Conservation (phyloP, 2,329 filamentous ascomycete genomes). For the Cladophialophora psammophila region DNA sequence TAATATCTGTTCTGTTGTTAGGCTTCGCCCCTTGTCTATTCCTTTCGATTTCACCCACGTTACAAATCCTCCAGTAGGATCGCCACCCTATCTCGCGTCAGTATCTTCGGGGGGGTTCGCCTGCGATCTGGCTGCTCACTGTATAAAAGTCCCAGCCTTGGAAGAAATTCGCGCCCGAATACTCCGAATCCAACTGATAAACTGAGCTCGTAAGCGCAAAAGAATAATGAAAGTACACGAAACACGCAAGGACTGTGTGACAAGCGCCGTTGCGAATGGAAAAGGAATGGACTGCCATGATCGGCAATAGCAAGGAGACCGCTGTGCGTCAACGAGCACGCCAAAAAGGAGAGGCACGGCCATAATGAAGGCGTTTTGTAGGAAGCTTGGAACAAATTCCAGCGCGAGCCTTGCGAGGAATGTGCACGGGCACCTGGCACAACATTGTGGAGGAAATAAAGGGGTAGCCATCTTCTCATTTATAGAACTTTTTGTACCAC, state of each 20-base stretch:
- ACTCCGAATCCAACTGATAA: slow-evolving; percentile 39
- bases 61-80: slow-evolving; percentile 50
- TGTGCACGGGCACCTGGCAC: slow-evolving; percentile 26
- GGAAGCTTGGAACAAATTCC: slow-evolving; percentile 26
- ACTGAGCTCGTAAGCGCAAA: slow-evolving; percentile 30
- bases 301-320: slow-evolving; percentile 25
- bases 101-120: background rate
- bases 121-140: slow-evolving; percentile 16
- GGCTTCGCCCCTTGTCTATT: slow-evolving; percentile 37
- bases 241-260: slow-evolving; percentile 25
- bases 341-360: background rate
- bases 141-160: slow-evolving; percentile 51
- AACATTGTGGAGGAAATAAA: slow-evolving; percentile 24
- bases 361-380: slow-evolving; percentile 22
- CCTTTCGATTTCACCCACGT: slow-evolving; percentile 44
- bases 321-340: slow-evolving; percentile 12
- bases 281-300: slow-evolving; percentile 34
- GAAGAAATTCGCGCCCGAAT: slow-evolving; percentile 49
- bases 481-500: background rate
- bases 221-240: slow-evolving; percentile 29
- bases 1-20: slow-evolving; percentile 41
- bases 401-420: slow-evolving; percentile 30
- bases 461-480: background rate
- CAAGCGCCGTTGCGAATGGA: background rate
- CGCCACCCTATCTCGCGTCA: slow-evolving; percentile 39